Conservation (phyloP, 192 early-diverging fungal species). For the Physocladia obscura region DNA sequence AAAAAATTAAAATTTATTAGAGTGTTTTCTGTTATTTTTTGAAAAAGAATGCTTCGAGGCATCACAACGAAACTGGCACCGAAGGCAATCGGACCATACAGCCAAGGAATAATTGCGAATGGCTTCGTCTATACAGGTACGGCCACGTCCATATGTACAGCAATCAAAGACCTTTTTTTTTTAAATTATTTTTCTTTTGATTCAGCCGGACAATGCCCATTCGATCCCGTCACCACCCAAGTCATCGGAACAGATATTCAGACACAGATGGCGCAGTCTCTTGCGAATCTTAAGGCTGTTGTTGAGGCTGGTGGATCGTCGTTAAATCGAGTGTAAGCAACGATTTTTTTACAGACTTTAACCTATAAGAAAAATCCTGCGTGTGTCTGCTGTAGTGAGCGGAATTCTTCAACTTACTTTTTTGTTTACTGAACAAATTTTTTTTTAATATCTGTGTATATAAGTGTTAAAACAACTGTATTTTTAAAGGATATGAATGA, state of each 20-base stretch:
- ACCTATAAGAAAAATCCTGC: no score
- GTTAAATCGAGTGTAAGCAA: constrained; percentile 64
- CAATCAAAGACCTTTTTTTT: background rate
- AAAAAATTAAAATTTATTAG: no score
- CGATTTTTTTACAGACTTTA: background rate
- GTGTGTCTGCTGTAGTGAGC: no score
- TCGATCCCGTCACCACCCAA: constrained; percentile 68
- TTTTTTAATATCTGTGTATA: background rate
- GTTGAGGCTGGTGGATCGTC: constrained; percentile 76
- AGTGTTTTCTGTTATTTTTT: no score
- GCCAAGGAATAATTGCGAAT: constrained; percentile 75
- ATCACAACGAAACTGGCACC: constrained; percentile 41
- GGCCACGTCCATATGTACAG: background rate
- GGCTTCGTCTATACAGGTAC: constrained; percentile 75
- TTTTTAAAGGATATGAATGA: constrained; percentile 84
- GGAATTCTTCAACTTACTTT: no score
- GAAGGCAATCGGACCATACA: constrained; percentile 49
- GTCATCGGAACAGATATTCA: constrained; percentile 69
- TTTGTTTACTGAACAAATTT: background rate
- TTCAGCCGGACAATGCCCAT: constrained; percentile 21
- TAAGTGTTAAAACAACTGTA: constrained; percentile 85
- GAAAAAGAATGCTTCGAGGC: background rate
- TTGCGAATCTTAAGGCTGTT: constrained; percentile 81
- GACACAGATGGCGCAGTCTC: constrained; percentile 62
- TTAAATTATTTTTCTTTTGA: background rate